Percentiles rank a stretch among this genome's conserved stretches.
Evolutionary conservation across 179 eudicot species (phyloP).

Genomic region (Vitellaria paradoxa): DNA sequence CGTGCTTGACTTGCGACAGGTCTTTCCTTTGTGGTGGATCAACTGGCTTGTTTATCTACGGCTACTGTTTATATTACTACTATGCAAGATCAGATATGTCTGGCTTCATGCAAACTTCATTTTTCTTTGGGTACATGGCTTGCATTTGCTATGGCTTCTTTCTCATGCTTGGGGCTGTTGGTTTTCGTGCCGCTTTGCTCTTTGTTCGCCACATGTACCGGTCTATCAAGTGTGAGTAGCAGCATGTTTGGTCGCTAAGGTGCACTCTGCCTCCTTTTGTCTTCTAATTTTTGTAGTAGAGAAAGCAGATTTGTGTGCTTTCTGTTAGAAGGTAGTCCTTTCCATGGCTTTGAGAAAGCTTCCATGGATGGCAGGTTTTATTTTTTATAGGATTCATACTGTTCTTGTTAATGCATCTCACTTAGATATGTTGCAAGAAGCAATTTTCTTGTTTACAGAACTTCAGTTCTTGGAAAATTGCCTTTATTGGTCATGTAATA

Average conservation of each 20-base stretch:
- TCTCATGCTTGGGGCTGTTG: constrained; percentile 14
- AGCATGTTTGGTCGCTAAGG: neutral
- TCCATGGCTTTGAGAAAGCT: neutral
- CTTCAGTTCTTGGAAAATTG: neutral
- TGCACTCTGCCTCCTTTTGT: neutral
- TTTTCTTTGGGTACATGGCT: constrained; percentile 8
- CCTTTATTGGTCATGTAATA: neutral
- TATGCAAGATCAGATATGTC: constrained; percentile 8
- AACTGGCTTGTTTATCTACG: constrained; percentile 12
- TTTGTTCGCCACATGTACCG: constrained; percentile 11
- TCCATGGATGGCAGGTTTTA: neutral
- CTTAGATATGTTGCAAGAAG: neutral
- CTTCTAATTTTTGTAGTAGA: neutral
- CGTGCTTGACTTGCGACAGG: constrained; percentile 5
- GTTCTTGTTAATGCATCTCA: neutral
- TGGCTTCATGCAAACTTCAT: constrained; percentile 8
- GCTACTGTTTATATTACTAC: constrained; percentile 6
- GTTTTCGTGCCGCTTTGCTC: constrained; percentile 10
- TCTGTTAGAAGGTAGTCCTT: neutral
- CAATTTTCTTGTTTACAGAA: neutral
- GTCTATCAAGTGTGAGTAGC: constrained; percentile 14
- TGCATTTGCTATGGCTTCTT: constrained; percentile 7
- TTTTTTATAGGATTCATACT: neutral
- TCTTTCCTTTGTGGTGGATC: constrained; percentile 14
- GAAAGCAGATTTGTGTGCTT: neutral